phyloP scores from a whole-genome alignment of 1,284 basidiomycete genomes.

The Ustilago vetiveriae region DNA sequence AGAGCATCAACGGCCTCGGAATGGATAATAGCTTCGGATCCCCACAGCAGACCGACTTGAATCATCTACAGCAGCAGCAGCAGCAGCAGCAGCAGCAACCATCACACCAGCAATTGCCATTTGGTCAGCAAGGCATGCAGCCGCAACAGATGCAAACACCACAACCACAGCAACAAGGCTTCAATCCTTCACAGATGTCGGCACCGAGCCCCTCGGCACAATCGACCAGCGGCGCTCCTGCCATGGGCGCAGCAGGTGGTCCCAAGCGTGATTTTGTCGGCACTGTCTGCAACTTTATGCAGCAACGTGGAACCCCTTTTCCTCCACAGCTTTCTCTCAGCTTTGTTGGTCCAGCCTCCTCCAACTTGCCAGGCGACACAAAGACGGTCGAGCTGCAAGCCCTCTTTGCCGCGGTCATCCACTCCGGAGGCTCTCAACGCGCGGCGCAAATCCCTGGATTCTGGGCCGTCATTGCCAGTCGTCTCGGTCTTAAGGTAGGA shows the following conservation, averaged over 20 bases:
- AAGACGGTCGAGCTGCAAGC: slow-evolving; percentile 56
- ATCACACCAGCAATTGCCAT: slow-evolving; percentile 15
- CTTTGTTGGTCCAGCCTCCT: slow-evolving; percentile 56
- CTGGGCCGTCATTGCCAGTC: slow-evolving; percentile 59
- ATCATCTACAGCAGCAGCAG: slow-evolving; percentile 14
- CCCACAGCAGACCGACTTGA: slow-evolving; percentile 17
- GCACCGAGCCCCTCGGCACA: slow-evolving; percentile 23
- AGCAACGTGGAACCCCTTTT: slow-evolving; percentile 52
- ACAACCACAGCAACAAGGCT: slow-evolving; percentile 30
- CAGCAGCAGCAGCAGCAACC: slow-evolving; percentile 23
- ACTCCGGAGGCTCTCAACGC: slow-evolving; percentile 54
- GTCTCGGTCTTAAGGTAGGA: slow-evolving; percentile 56
- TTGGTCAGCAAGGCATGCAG: slow-evolving; percentile 28
- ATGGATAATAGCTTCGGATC: slow-evolving; percentile 25
- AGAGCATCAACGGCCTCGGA: slow-evolving; percentile 17
- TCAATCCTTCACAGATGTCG: slow-evolving; percentile 29
- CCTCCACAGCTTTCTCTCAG: slow-evolving; percentile 43
- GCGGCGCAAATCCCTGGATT: slow-evolving; percentile 49
- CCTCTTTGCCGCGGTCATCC: slow-evolving; percentile 56
- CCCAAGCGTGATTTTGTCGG: slow-evolving; percentile 54
- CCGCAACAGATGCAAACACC: slow-evolving; percentile 20
- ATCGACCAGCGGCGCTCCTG: slow-evolving; percentile 6
- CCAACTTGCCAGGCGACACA: slow-evolving; percentile 47
- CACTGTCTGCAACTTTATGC: slow-evolving; percentile 58
- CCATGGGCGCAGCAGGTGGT: too few relatives aligned